Base-by-base conservation (phyloP, 441 rosid genomes). In the Erodium moschatum region DNA sequence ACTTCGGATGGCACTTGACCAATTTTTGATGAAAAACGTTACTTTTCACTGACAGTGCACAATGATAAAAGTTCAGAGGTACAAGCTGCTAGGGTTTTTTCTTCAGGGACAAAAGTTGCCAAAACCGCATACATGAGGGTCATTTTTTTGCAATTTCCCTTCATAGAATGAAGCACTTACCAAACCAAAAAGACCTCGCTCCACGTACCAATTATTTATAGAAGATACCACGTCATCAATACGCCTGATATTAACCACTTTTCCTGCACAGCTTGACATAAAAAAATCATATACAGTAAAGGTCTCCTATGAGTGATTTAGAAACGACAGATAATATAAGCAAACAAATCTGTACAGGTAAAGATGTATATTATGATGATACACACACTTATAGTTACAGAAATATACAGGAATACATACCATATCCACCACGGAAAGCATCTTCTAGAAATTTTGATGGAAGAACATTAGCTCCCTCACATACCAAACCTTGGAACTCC, bases 391-490 rank as follows among this genome's bases (percentile, higher is more conserved):
- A 0, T 24, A n/a, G n/a, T n/a, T 0, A 52, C 19, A 52, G 58
- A 52, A n/a, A n/a, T 52, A 4, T 16, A 6, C 58, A 52, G 13
- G 58, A 69, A 77, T 64, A 71, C 86, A 76, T 86, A 94, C 97
- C 97, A 80, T 80, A 77, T 70, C 85, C 89, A 77, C 81, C 77
- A 52, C 83, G 82, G 66, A 94, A 88, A 75, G 97, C 80, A 65
- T 94, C 91, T 73, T 84, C 85, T 18, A 91, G 71, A 81, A 94
- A 88, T 73, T 87, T 94, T 0, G 96, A 67, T 24, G 97, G 97
- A 83, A 91, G 94, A 74, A 89, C 94, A 83, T 87, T 89, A 29
- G 98, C 97, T 69, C 96, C 94, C 78, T 94, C 97, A 70, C 96
- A 94, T 16, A 89, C 92, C 73, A 91, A 75, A 75, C 97, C 91